Evolutionary conservation across 73 alveolate species (phyloP).

Genomic region (Effrenium voratum): DNA sequence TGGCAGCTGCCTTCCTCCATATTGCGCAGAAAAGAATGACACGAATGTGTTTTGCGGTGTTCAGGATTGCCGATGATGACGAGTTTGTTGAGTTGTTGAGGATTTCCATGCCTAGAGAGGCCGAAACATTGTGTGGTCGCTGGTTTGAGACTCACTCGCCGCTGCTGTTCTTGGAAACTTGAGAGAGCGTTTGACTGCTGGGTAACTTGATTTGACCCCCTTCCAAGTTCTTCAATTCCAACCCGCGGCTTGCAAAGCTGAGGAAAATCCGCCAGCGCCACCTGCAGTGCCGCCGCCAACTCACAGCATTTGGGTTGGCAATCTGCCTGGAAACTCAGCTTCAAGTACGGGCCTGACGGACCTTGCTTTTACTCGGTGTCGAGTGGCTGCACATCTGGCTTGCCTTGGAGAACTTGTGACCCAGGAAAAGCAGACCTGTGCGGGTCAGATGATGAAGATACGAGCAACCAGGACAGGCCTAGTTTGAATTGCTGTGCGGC

Average conservation of each 20-base stretch:
- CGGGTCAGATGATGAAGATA: not conserved
- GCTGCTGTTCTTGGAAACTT: too few species aligned
- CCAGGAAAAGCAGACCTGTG: not conserved
- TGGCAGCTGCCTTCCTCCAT: too few species aligned
- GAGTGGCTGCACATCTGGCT: not conserved
- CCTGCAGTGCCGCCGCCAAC: not conserved
- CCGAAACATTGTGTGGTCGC: too few species aligned
- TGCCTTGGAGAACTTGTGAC: not conserved
- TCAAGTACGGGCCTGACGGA: not conserved
- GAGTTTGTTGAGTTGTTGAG: too few species aligned
- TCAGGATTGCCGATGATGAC: too few species aligned
- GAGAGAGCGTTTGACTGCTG: not conserved
- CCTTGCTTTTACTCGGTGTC: not conserved
- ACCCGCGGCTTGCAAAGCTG: not conserved
- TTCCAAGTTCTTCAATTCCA: not conserved
- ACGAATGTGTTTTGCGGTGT: too few species aligned
- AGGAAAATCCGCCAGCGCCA: slow-evolving; percentile 7
- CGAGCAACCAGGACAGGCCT: not conserved
- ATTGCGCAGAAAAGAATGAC: too few species aligned
- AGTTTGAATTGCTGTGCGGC: not conserved
- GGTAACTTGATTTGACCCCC: not conserved
- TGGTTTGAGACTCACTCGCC: too few species aligned
- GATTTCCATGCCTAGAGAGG: too few species aligned
- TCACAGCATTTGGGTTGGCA: slow-evolving; percentile 36
- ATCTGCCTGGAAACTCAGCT: slow-evolving; percentile 12